phyloP scores from a whole-genome alignment of 768 basidiomycete genomes.

The Xanthoconium stramineum region DNA sequence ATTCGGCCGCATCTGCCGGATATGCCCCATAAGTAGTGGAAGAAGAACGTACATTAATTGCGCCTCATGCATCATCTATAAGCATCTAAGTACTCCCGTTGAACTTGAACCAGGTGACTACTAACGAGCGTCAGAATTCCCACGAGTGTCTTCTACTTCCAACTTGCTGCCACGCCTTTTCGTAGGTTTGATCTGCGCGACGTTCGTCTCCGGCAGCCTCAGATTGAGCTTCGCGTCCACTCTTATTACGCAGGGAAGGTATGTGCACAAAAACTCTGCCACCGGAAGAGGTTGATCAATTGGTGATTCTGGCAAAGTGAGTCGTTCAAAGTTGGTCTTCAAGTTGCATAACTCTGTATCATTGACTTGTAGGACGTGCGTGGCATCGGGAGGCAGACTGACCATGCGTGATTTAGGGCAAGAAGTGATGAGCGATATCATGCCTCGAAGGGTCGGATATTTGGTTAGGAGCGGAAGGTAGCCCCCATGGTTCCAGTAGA shows the following conservation, averaged over 20 bases:
- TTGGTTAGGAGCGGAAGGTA: slow-evolving; percentile 7
- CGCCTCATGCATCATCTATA: too few relatives aligned
- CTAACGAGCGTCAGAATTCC: neutral
- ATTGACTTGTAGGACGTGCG: slow-evolving; percentile 3
- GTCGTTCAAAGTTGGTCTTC: neutral
- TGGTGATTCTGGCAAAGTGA: slow-evolving; percentile 10
- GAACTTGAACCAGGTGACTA: too few relatives aligned
- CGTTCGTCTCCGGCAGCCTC: neutral
- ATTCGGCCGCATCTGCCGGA: too few relatives aligned
- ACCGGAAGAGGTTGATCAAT: slow-evolving; percentile 6
- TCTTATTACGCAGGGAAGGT: neutral
- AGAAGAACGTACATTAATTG: too few relatives aligned
- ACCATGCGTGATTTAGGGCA: neutral
- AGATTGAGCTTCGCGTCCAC: neutral
- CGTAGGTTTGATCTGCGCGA: neutral
- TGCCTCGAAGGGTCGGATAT: slow-evolving; percentile 4
- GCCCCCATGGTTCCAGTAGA: slow-evolving; percentile 5
- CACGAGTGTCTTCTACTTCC: neutral
- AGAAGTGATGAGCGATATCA: slow-evolving; percentile 2
- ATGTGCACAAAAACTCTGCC: slow-evolving; percentile 8
- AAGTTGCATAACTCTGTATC: neutral
- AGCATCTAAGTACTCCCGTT: too few relatives aligned
- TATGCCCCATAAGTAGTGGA: too few relatives aligned
- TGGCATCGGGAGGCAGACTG: slow-evolving; percentile 11
- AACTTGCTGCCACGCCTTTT: neutral